Conservation (phyloP, 2,329 filamentous ascomycete species). For the Aspergillus candidus region DNA sequence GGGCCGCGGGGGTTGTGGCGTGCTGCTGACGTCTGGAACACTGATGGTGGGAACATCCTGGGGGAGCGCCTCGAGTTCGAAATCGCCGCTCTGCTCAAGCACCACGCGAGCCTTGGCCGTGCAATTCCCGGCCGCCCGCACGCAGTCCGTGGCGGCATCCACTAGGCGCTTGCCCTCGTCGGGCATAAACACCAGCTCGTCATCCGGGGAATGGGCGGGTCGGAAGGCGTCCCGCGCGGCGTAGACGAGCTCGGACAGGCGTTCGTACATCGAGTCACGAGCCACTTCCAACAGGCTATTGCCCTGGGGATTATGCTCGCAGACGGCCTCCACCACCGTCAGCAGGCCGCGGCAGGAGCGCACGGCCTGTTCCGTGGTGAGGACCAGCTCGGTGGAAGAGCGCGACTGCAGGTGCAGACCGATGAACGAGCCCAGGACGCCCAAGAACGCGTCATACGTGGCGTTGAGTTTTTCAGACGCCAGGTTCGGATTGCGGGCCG, state of each 20-base stretch:
- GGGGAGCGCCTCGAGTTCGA: slow-evolving; percentile 61
- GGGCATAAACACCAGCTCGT: slow-evolving; percentile 72
- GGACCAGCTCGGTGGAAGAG: slow-evolving; percentile 73
- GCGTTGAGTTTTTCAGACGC: slow-evolving; percentile 75
- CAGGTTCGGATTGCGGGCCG: slow-evolving; percentile 61
- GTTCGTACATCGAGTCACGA: slow-evolving; percentile 70
- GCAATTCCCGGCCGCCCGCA: slow-evolving; percentile 85
- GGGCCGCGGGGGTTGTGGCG: slow-evolving; percentile 16
- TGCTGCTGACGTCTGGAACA: slow-evolving; percentile 13
- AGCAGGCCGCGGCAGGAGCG: slow-evolving; percentile 74
- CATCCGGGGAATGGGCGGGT: slow-evolving; percentile 59
- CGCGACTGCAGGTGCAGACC: slow-evolving; percentile 91
- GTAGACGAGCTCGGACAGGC: slow-evolving; percentile 71
- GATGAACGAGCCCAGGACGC: slow-evolving; percentile 87
- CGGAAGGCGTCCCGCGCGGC: slow-evolving; percentile 74
- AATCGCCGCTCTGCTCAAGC: slow-evolving; percentile 84
- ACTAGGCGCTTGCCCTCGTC: slow-evolving; percentile 71
- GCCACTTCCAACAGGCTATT: slow-evolving; percentile 62
- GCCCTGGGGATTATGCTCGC: slow-evolving; percentile 65
- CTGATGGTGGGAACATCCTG: slow-evolving; percentile 38
- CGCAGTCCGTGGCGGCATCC: slow-evolving; percentile 75
- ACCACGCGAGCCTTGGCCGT: slow-evolving; percentile 78
- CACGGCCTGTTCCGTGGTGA: slow-evolving; percentile 77
- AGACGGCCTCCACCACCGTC: slow-evolving; percentile 73
- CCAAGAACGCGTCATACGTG: slow-evolving; percentile 82